Conservation (phyloP, 192 early-diverging fungal genomes). For the Backusella psychrophila region DNA sequence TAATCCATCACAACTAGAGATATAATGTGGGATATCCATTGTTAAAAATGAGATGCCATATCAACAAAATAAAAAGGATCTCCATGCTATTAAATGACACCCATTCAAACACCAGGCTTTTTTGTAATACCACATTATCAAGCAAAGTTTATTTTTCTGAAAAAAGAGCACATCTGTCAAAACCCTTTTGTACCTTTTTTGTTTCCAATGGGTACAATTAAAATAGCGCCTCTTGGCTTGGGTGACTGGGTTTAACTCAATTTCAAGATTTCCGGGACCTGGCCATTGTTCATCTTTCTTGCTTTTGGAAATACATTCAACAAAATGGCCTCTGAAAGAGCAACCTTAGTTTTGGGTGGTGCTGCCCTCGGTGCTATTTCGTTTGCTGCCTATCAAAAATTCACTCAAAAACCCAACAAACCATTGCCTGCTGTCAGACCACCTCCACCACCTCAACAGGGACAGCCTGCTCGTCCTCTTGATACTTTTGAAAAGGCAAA, state of each 20-base stretch:
- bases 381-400: constrained; percentile 31
- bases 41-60: too few relatives aligned
- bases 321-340: constrained; percentile 20
- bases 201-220: background rate
- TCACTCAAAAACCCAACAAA: constrained; percentile 16
- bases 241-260: background rate
- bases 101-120: too few relatives aligned
- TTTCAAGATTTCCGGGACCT: background rate
- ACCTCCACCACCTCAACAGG: background rate
- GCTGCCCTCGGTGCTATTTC: constrained; percentile 39
- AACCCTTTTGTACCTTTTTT: background rate
- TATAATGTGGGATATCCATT: too few relatives aligned
- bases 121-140: background rate
- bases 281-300: background rate
- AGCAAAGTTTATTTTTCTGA: background rate
- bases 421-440: background rate
- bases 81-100: too few relatives aligned
- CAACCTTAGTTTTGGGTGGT: constrained; percentile 38
- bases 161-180: background rate
- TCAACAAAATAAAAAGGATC: too few relatives aligned
- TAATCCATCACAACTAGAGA: too few relatives aligned
- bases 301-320: background rate
- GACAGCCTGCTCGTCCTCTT: background rate
- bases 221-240: background rate
- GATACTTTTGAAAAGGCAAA: constrained; percentile 29